Conservation (phyloP, 73 alveolate species). For the Paramecium bursaria region DNA sequence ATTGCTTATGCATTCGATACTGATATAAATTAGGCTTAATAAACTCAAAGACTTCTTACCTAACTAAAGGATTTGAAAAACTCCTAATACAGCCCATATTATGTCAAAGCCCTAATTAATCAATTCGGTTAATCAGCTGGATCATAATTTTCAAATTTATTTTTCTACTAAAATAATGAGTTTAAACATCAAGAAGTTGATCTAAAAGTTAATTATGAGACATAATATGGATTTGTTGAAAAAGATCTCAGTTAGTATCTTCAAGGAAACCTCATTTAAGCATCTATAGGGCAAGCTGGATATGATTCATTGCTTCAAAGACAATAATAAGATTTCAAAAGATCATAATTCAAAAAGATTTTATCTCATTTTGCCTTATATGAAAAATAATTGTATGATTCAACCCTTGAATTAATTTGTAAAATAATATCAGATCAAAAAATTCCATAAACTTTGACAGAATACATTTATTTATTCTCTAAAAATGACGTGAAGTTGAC, state of each 20-base stretch:
- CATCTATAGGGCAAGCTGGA: conserved; percentile 15
- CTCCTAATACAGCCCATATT: no score
- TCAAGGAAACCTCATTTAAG: not conserved
- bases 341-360: conserved; percentile 17
- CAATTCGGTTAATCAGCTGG: no score
- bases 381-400: conserved; percentile 13
- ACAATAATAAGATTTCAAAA: conserved; percentile 4
- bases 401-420: not conserved
- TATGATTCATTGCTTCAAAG: not conserved
- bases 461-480: conserved; percentile 17
- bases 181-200: no score
- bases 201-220: conserved; percentile 7
- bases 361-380: conserved; percentile 1
- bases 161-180: no score
- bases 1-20: no score
- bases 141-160: no score
- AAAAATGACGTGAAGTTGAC: not conserved
- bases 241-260: conserved; percentile 31
- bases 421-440: not conserved
- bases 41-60: no score
- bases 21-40: no score
- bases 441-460: conserved; percentile 48
- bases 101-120: no score
- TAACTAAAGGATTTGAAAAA: no score
- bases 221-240: conserved; percentile 54